Evolutionary conservation across 2,329 filamentous ascomycete genomes (phyloP).

Genomic region (Nemania diffusa): DNA sequence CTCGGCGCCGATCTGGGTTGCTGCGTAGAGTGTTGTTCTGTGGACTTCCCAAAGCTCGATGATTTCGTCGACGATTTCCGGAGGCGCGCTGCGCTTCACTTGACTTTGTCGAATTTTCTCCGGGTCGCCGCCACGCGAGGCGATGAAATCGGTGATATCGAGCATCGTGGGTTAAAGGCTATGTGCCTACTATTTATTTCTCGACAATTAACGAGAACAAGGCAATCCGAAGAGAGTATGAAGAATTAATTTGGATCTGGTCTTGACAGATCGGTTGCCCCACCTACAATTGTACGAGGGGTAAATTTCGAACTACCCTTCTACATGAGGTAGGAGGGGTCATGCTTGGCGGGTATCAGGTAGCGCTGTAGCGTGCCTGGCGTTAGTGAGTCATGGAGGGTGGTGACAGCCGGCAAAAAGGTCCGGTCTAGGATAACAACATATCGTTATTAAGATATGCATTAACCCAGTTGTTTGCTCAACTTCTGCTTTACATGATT

Average conservation of each 20-base stretch:
- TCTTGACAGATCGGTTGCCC: conserved; percentile 23
- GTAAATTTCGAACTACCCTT: conserved; percentile 25
- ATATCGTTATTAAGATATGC: too few relatives aligned
- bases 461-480: too few relatives aligned
- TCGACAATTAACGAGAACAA: background rate
- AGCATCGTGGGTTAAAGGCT: conserved; percentile 41
- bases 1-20: conserved; percentile 86
- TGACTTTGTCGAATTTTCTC: conserved; percentile 94
- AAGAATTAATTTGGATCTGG: background rate
- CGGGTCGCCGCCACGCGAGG: conserved; percentile 89
- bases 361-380: background rate
- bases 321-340: conserved; percentile 28
- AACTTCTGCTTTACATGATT: too few relatives aligned
- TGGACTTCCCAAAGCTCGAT: conserved; percentile 89
- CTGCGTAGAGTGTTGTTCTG: conserved; percentile 70
- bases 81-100: conserved; percentile 76
- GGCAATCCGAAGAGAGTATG: background rate
- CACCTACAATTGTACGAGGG: conserved; percentile 33
- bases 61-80: conserved; percentile 89
- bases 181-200: background rate
- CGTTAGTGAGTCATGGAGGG: conserved; percentile 20
- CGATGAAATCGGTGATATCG: conserved; percentile 79
- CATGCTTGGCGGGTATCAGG: background rate
- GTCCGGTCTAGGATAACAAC: background rate
- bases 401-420: conserved; percentile 1